Conservation (phyloP, 177 flowering plant genomes). For the Vitis hybrid region DNA sequence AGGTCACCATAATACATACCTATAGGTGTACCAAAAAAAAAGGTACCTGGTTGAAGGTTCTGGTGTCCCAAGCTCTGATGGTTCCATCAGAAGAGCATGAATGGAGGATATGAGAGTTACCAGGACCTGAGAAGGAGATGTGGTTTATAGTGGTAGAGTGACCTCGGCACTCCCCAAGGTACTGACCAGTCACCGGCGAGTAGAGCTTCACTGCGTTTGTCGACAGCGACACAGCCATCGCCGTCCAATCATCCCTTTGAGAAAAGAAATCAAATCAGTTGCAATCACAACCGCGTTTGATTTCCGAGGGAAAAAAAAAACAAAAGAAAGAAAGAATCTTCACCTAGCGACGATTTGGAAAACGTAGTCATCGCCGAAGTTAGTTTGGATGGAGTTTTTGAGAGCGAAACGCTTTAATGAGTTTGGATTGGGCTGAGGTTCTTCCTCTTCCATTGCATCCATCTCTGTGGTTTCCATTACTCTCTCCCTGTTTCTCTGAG, state of each 20-base stretch:
- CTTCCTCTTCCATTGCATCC: slow-evolving; percentile 60
- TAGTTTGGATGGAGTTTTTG: slow-evolving; percentile 83
- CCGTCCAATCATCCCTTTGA: slow-evolving; percentile 59
- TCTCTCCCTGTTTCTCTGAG: slow-evolving; percentile 7
- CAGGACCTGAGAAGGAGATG: slow-evolving; percentile 51
- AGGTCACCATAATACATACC: background rate
- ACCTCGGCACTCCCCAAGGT: slow-evolving; percentile 75
- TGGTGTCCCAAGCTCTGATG: slow-evolving; percentile 79
- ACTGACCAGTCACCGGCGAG: slow-evolving; percentile 83
- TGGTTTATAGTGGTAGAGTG: slow-evolving; percentile 68
- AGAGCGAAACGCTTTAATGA: slow-evolving; percentile 54
- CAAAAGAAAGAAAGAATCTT: slow-evolving; percentile 1
- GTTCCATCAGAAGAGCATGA: slow-evolving; percentile 90
- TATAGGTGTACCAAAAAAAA: background rate
- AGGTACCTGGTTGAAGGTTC: slow-evolving; percentile 66
- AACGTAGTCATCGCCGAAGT: slow-evolving; percentile 86
- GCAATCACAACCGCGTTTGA: background rate
- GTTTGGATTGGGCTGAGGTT: slow-evolving; percentile 13
- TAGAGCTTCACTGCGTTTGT: slow-evolving; percentile 76
- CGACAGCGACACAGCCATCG: slow-evolving; percentile 88
- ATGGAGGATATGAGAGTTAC: slow-evolving; percentile 50
- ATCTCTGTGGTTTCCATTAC: slow-evolving; percentile 39
- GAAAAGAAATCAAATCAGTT: background rate
- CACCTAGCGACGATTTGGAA: slow-evolving; percentile 84
- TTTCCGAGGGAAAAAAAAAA: background rate